Evolutionary conservation across 345 rosid species (phyloP), one percentile per base, ranked within the genome.

Genomic region (Boechera stricta): DNA sequence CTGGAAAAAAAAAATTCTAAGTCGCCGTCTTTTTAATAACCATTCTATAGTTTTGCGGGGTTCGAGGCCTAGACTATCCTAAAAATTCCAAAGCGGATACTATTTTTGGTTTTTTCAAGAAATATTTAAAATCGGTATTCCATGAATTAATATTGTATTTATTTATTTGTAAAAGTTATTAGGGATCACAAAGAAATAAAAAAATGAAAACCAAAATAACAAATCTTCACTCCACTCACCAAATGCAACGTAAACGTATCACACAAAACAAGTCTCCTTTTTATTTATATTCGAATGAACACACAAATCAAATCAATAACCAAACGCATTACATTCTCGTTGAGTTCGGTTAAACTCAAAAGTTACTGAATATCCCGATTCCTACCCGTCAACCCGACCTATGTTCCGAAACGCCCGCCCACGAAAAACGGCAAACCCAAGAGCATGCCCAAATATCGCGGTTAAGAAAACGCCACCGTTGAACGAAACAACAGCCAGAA

Each of bases 381-480:
- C 81, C 13, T 81, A 77, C 5, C 78, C 85, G 5, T 74, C 72
- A 9, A 48, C 76, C 60, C 45, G 85, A 59, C 57, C 75, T 52
- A 52, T 0, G 16, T 83, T 84, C 74, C 78, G 82, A 36, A 80
- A 81, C 49, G 73, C 85, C 73, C 85, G 81, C 5, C 92, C 84
- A 6, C 92, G 83, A 5, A 89, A 93, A 62, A 89, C 69, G n/a
- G 77, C 71, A 28, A 83, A 89, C 56, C 98, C 98, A 21, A 89
- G 59, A 1, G 90, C 95, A 36, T 89, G 97, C 1, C 98, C 97
- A 2, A 85, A 74, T 8, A 91, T 82, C 0, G 95, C 95, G 1
- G 85, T 86, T 0, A 91, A 79, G 69, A 91, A 89, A 53, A 89
- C 76, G 3, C 98, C 98, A 3, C 93, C 98, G 1, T 93, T 93